Percentiles rank a stretch among this genome's conserved stretches.
phyloP scores from a whole-genome alignment of 2,329 filamentous ascomycete genomes.

The Thelonectria olida region DNA sequence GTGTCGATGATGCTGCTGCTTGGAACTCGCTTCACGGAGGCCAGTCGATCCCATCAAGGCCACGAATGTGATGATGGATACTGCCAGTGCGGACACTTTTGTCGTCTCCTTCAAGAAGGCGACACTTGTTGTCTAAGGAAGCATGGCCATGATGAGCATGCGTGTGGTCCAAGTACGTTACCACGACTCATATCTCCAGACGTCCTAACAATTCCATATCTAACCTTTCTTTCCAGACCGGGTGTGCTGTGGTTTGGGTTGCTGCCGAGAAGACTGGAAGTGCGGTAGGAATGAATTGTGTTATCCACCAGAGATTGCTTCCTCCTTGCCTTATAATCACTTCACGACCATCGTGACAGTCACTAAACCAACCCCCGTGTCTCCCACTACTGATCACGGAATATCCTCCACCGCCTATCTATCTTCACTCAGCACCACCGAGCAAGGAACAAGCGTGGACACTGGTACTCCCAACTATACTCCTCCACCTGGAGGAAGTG shows the following conservation, averaged over 20 bases:
- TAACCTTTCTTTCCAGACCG: background rate
- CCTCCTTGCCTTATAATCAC: background rate
- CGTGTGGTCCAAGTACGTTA: background rate
- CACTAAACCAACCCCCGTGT: background rate
- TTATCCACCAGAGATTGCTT: background rate
- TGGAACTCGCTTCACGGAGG: background rate
- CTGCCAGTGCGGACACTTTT: background rate
- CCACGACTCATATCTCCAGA: background rate
- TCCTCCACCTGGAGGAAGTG: no score
- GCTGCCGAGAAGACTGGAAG: background rate
- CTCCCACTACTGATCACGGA: no score
- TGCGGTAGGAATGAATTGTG: background rate
- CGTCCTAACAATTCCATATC: no score
- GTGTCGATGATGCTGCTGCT: background rate
- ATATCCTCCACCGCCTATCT: no score
- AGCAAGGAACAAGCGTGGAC: no score
- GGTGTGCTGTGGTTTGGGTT: background rate
- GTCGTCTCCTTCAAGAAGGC: background rate
- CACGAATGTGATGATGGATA: background rate
- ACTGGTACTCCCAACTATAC: no score
- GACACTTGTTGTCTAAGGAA: background rate
- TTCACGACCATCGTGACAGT: background rate
- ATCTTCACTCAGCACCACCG: background rate
- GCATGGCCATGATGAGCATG: background rate
- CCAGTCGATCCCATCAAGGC: no score